These are phyloP conservation scores for Phoma sp. DNA, from an alignment of 2,329 filamentous ascomycete genomes.

Conservation along the genomic window DNA sequence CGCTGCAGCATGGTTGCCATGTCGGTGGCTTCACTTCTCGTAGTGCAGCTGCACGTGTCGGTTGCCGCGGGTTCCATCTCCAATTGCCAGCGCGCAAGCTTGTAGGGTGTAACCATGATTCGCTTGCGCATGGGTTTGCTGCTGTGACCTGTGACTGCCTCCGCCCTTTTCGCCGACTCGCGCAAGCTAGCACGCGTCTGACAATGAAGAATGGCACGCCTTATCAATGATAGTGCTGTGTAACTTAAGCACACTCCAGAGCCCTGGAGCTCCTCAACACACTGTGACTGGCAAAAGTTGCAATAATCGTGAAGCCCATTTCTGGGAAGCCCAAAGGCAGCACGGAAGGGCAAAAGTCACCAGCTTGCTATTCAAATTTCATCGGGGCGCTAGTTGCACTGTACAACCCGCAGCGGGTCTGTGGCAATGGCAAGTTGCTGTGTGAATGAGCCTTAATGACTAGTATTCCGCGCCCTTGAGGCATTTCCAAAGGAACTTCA, in stretches of 20 bases:
- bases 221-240: neutral
- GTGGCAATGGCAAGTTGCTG: neutral
- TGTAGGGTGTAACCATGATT: constrained; percentile 9
- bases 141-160: constrained; percentile 2
- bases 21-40: constrained; percentile 11
- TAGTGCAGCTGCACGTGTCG: constrained; percentile 17
- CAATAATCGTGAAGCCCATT: no score
- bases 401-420: neutral
- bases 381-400: neutral
- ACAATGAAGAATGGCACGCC: neutral
- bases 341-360: neutral
- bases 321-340: no score
- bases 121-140: constrained; percentile 7
- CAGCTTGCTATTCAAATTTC: neutral
- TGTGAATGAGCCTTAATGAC: neutral
- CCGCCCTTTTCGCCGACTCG: constrained; percentile 9
- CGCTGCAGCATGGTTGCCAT: constrained; percentile 7
- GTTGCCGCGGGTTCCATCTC: neutral
- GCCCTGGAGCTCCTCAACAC: no score
- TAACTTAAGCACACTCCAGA: neutral
- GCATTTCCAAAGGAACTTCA: no score
- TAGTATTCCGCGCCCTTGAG: neutral
- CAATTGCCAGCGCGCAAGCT: constrained; percentile 5
- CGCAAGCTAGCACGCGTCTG: constrained; percentile 1
- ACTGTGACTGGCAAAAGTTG: no score